Percentiles rank a stretch among this genome's conserved stretches.
Conservation (phyloP, 1,139 yeast genomes). For the Lodderomyces orthopsilosis region DNA sequence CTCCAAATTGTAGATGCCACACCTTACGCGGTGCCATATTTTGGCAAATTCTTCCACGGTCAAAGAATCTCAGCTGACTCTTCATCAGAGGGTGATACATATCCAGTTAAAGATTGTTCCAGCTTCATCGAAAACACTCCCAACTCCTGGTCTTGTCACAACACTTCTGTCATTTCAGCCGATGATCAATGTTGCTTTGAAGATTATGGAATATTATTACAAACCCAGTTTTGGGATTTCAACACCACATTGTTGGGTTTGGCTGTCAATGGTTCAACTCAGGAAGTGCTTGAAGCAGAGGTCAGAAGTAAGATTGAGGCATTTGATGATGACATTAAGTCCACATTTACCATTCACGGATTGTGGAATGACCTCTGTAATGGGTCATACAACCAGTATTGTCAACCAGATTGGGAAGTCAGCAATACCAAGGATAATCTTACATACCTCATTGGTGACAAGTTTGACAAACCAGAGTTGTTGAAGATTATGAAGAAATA, state of each 20-base stretch:
- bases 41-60: conserved; percentile 15
- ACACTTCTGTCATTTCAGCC: conserved; percentile 19
- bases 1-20: conserved; percentile 7
- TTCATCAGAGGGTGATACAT: conserved; percentile 11
- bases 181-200: conserved; percentile 34
- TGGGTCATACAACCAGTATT: conserved; percentile 33
- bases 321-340: conserved; percentile 14
- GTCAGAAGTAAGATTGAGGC: conserved; percentile 7
- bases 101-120: conserved; percentile 14
- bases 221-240: conserved; percentile 44
- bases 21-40: conserved; percentile 12
- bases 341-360: conserved; percentile 41
- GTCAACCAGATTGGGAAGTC: conserved; percentile 31
- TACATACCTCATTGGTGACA: conserved; percentile 27
- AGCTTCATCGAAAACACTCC: conserved; percentile 9
- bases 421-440: conserved; percentile 26
- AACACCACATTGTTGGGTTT: conserved; percentile 22
- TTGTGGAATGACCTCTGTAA: conserved; percentile 42
- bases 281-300: conserved; percentile 13
- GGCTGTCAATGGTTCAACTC: conserved; percentile 20
- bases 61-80: conserved; percentile 13
- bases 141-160: conserved; percentile 27
- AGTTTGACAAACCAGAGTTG: conserved; percentile 28
- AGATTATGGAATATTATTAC: conserved; percentile 33
- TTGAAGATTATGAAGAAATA: conserved; percentile 30